Evolutionary conservation across 2,329 filamentous ascomycete species (phyloP), one percentile per base, ranked within the genome.

Genomic region (Magnaporthiopsis incrustans): DNA sequence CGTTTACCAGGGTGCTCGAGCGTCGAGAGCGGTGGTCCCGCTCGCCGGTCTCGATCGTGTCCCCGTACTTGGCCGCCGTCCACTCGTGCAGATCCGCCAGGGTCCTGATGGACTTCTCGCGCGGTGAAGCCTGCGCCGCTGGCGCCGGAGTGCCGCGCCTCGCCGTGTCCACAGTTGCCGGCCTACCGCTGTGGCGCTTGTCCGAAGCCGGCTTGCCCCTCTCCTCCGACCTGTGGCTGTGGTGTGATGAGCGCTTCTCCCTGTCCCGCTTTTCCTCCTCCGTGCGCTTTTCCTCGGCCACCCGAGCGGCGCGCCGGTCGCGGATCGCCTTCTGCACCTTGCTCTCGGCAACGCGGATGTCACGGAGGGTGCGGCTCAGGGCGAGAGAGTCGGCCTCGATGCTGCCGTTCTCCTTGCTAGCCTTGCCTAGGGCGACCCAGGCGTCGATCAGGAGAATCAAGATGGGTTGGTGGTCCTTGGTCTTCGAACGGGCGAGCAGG

Each of bases 341-440:
- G 26, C n/a, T 10, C 44, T 53, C 44, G 22, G 44, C 44, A 7
- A 10, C 22, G 18, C 44, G 44, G 22, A 53, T 11, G 35, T 63
- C 56, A 35, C 64, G 66, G 10, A 27, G 53, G 6, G 1, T 22
- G 14, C 64, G 63, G 57, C 68, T 65, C 57, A 64, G 62, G 1
- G 27, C 32, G 1, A 60, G 64, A 10, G 18, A 53, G 10, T 56
- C 64, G 15, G 35, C 53, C 62, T 63, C 64, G 12, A 63, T 11
- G 44, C n/a, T 25, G 44, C 38, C 26, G 7, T 25, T 10, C 53
- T 53, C 59, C 30, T 38, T 35, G 27, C 27, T 12, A n/a, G 18
- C 59, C 22, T 38, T 44, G 50, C 76, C 73, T 26, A 73, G 71
- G 6, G 70, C 65, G 59, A 81, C 77, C 79, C 80, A 84, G 8